A percentile compares a stretch with the other conserved stretches of the same genome.
phyloP scores from a whole-genome alignment of 2,329 filamentous ascomycete genomes.

The Stromatinia cepivora region DNA sequence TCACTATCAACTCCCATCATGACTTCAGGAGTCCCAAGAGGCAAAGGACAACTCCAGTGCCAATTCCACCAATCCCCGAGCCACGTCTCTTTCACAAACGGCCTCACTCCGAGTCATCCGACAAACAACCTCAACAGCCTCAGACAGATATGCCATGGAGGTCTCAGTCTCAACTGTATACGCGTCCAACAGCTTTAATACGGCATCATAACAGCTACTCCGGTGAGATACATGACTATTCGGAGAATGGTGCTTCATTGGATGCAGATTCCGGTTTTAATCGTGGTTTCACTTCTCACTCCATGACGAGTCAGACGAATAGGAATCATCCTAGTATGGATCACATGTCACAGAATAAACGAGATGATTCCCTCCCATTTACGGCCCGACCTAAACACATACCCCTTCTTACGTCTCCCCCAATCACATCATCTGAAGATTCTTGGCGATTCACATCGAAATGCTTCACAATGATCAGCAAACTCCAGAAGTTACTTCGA shows the following conservation, averaged over 20 bases:
- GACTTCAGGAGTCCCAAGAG: neutral
- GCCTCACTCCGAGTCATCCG: neutral
- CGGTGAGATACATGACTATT: neutral
- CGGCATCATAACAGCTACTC: neutral
- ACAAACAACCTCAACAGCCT: neutral
- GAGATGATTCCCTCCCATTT: neutral
- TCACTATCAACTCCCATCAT: neutral
- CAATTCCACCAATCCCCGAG: neutral
- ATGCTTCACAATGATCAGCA: conserved; percentile 7
- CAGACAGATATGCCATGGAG: neutral
- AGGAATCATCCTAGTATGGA: neutral
- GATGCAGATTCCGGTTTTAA: conserved; percentile 1
- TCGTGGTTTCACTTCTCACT: neutral
- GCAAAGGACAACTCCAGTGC: neutral
- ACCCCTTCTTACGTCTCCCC: neutral
- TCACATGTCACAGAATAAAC: neutral
- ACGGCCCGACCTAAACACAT: neutral
- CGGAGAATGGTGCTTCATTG: neutral
- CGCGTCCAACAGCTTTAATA: neutral
- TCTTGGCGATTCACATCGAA: conserved; percentile 11
- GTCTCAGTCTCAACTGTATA: neutral
- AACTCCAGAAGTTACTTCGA: conserved; percentile 17
- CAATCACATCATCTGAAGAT: neutral
- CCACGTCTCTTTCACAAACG: neutral
- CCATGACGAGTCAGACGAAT: neutral